Evolutionary conservation across 108 stramenopile species (phyloP), one percentile per base, ranked within the genome.

Genomic region (Mayamaea pseudoterrestris): DNA sequence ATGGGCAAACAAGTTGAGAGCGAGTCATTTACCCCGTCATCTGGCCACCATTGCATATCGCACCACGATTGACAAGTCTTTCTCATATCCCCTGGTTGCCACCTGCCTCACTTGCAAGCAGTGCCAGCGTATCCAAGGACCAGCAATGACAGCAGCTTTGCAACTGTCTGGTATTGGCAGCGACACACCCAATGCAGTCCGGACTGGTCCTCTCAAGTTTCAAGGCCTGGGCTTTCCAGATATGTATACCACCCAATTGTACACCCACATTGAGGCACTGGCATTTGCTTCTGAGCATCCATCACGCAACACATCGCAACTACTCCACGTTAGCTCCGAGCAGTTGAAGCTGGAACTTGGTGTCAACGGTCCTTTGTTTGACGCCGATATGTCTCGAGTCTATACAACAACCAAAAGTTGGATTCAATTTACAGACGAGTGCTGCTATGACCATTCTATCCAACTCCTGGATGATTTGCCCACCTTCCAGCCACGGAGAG

Each of bases 1-100:
- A 27, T 44, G 55, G 32, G 30, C 30, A 20, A 57, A 34, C 28
- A 32, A 1, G 16, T 57, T 30, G 26, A 24, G 13, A 24, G 16
- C 44, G 23, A 26, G n/a, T 16, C 21, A 26, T 24, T 22, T 16
- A 7, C 27, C 31, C 5, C 0, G 35, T 27, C 24, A 45, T 24
- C 34, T 57, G 32, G 55, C 41, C n/a, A 22, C 25, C 30, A 44
- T 14, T 21, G 16, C 44, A 3, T 24, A 22, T 13, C 44, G 27
- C 5, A 45, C 44, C 13, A 22, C 20, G 13, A 7, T 45, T 13
- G 23, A 13, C 7, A 7, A 24, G 21, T 22, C 9, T 5, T 6
- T 45, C 6, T 5, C 44, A 4, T 45, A 25, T 26, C 21, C 44
- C 13, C 21, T 45, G 6, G 7, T 25, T 22, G 21, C 25, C 27